A percentile compares a stretch with the other conserved stretches of the same genome.
phyloP scores from a whole-genome alignment of 1,284 basidiomycete genomes.

The Moesziomyces aphidis region DNA sequence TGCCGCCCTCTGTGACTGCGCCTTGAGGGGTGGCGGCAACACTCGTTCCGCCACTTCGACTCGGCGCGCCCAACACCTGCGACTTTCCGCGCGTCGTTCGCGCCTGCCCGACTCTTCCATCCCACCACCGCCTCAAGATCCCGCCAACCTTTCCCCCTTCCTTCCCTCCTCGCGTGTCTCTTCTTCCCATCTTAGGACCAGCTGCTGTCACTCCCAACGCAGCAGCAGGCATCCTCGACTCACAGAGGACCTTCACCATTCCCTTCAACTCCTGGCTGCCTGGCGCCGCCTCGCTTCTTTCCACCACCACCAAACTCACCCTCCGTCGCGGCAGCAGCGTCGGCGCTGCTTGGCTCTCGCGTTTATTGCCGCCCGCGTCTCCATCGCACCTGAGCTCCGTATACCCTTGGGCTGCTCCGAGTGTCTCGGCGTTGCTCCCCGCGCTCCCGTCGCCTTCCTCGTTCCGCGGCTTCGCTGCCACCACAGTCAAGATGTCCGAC shows the following conservation, averaged over 20 bases:
- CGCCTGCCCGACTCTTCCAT: not conserved
- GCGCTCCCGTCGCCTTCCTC: not conserved
- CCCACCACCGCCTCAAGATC: conserved; percentile 19
- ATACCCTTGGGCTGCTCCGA: conserved; percentile 13
- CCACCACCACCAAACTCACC: not conserved
- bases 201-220: conserved; percentile 2
- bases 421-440: not conserved
- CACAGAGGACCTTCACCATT: conserved; percentile 21
- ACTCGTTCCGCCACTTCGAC: no score
- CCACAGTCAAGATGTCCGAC: conserved; percentile 37
- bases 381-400: not conserved
- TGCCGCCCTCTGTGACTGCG: not conserved
- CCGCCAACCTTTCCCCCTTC: conserved; percentile 1
- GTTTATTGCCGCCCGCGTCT: not conserved
- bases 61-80: not conserved
- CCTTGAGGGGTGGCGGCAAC: no score
- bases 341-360: conserved; percentile 3
- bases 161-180: no score
- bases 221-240: conserved; percentile 12
- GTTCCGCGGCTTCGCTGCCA: conserved; percentile 8
- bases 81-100: conserved; percentile 5
- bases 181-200: not conserved
- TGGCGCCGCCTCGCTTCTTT: conserved; percentile 33
- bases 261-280: conserved; percentile 37
- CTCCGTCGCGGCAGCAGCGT: not conserved